Conservation (phyloP, 106 monocot species). For the Dendrobium officinale region DNA sequence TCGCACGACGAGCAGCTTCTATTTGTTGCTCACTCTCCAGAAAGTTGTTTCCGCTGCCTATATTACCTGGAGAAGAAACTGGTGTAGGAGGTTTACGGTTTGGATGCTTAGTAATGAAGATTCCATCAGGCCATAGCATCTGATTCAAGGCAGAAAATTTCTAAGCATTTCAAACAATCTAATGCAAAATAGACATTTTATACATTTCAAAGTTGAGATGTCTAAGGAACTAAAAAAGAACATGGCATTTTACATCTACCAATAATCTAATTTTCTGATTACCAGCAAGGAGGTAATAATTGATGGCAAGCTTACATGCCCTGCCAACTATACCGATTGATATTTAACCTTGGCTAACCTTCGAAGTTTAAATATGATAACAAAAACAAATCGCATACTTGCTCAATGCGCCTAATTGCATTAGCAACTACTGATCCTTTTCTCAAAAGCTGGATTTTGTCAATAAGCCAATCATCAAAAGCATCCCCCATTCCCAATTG, state of each 20-base stretch:
- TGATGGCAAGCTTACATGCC: neutral
- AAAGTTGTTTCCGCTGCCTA: conserved; percentile 22
- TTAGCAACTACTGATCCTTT: conserved; percentile 70
- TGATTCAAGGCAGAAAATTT: conserved; percentile 20
- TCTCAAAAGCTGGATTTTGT: conserved; percentile 88
- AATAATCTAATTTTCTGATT: neutral
- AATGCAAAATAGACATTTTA: neutral
- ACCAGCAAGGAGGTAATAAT: neutral
- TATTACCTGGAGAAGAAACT: conserved; percentile 38
- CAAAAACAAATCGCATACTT: conserved; percentile 29
- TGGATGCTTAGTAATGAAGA: conserved; percentile 94
- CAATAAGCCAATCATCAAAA: conserved; percentile 97
- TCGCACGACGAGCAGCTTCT: conserved; percentile 59
- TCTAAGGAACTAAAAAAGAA: neutral
- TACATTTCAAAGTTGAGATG: neutral
- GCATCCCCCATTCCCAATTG: conserved; percentile 99
- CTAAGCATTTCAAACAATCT: neutral
- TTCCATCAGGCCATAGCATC: conserved; percentile 99
- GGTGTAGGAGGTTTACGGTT: conserved; percentile 65
- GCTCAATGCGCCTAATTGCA: conserved; percentile 64
- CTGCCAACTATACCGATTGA: neutral
- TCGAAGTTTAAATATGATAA: neutral
- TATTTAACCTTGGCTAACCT: neutral
- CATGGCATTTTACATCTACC: neutral
- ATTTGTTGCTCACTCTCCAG: conserved; percentile 49